Evolutionary conservation across 306 rosid species (phyloP), one percentile per base, ranked within the genome.

Genomic region (Dalbergia cultrata): DNA sequence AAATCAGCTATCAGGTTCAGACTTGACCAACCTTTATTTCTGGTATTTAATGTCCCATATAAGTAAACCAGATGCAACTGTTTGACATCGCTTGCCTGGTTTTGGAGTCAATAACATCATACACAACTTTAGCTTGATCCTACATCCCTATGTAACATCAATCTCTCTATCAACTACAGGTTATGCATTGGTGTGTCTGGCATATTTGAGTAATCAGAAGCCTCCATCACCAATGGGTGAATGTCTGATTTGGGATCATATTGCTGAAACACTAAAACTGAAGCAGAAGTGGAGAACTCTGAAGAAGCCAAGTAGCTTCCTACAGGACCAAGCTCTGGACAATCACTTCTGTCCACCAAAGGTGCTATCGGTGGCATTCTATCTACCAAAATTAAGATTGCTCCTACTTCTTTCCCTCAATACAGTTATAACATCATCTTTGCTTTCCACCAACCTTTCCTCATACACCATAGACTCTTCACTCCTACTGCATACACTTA

Each of bases 241-340:
- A 41, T 13, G 62, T 85, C 69, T 8, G 75, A 49, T 16, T 64
- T 39, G 8, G 86, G 81, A 73, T 87, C 61, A 57, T 89, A 86
- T 37, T 91, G 91, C n/a, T 91, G 93, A 76, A 89, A 49, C 64
- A 91, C 90, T 41, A 87, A 8, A 35, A 89, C 88, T 3, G 95
- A 89, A 10, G 91, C 45, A 0, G 80, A 78, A 49, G 87, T 72
- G 1, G 93, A 91, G 74, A 89, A 91, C 1, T 86, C 95, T 0
- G 95, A 89, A 21, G 90, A 63, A 9, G 90, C 92, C 70, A 91
- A 78, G 83, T 82, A 91, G 81, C 90, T 91, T 34, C 95, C 95
- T 34, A 91, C 71, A 7, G 93, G 91, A 63, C 93, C 95, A 50
- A 91, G 83, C 86, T 91, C 95, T 1, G 86, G 81, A 4, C 89